Conservation (phyloP, 1,284 basidiomycete species). For the Cryptococcus floricola region DNA sequence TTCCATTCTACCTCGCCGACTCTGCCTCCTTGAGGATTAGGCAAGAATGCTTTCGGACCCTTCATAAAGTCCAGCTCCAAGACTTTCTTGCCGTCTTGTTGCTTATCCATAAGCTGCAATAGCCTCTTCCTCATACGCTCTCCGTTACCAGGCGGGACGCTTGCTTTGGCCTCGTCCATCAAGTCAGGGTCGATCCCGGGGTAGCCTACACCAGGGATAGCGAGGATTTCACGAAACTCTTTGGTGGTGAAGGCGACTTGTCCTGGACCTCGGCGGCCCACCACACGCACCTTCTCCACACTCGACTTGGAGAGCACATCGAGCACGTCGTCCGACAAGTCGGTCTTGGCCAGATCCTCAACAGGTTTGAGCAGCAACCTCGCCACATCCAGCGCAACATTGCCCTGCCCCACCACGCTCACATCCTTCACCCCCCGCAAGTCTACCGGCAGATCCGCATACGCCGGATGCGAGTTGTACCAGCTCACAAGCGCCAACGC, state of each 20-base stretch:
- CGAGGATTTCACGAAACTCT: conserved; percentile 87
- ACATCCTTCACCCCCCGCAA: conserved; percentile 66
- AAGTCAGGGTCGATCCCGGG: conserved; percentile 34
- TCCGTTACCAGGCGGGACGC: conserved; percentile 18
- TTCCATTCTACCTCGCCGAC: conserved; percentile 40
- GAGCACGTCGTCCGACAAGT: conserved; percentile 75
- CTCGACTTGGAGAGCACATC: conserved; percentile 61
- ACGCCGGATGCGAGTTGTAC: conserved; percentile 89
- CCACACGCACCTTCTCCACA: conserved; percentile 74
- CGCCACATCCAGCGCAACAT: conserved; percentile 91
- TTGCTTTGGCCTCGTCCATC: conserved; percentile 42
- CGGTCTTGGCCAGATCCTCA: conserved; percentile 64
- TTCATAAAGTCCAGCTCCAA: conserved; percentile 82
- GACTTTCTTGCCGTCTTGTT: conserved; percentile 50
- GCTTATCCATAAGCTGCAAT: conserved; percentile 49
- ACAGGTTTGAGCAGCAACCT: conserved; percentile 74
- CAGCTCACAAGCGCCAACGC: conserved; percentile 89
- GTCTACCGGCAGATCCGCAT: conserved; percentile 47
- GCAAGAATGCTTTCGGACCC: conserved; percentile 59
- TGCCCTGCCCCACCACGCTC: conserved; percentile 88
- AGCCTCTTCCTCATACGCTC: conserved; percentile 53
- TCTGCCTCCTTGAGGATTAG: conserved; percentile 37
- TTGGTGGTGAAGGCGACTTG: conserved; percentile 93
- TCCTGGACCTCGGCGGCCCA: conserved; percentile 80
- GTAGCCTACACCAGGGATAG: conserved; percentile 61